phyloP scores from a whole-genome alignment of 495 filamentous ascomycete genomes.

The Neurospora pannonica region DNA sequence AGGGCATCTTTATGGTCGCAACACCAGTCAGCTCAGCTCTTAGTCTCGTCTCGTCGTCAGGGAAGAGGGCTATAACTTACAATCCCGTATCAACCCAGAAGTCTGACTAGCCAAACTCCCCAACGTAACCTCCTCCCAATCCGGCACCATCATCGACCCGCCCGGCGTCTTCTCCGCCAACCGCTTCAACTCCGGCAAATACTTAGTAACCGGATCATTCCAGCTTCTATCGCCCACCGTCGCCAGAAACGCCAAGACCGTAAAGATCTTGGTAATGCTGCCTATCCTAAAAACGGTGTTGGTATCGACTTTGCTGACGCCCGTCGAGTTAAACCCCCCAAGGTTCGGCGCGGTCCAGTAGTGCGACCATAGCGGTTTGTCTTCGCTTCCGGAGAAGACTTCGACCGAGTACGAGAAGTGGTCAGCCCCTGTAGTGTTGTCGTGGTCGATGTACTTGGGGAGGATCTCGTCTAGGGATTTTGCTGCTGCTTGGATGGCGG shows the following conservation, averaged over 20 bases:
- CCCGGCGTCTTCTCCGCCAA: conserved; percentile 24
- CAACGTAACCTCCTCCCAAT: conserved; percentile 48
- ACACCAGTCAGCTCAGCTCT: no score
- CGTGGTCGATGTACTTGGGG: conserved; percentile 22
- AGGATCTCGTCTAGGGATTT: conserved; percentile 22
- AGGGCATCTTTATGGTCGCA: conserved; percentile 26
- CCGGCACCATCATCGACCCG: conserved; percentile 26
- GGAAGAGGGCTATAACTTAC: no score
- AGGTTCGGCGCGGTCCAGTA: conserved; percentile 39
- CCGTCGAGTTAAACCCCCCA: conserved; percentile 24
- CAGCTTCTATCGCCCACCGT: conserved; percentile 26
- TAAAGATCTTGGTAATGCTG: conserved; percentile 42
- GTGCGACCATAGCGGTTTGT: conserved; percentile 34
- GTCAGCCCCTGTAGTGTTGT: conserved; percentile 25
- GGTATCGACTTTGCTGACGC: conserved; percentile 28
- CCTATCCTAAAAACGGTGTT: conserved; percentile 40
- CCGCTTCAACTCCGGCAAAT: conserved; percentile 43
- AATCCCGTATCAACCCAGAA: conserved; percentile 39
- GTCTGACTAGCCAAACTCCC: conserved; percentile 45
- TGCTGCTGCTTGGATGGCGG: conserved; percentile 16
- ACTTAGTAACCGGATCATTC: conserved; percentile 37
- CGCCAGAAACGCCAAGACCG: conserved; percentile 33
- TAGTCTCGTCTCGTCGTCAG: not conserved
- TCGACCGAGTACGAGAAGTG: conserved; percentile 40
- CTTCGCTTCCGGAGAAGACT: conserved; percentile 34